These are phyloP conservation scores for Heritiera littoralis DNA, from an alignment of 345 rosid genomes.

Conservation along the genomic window DNA sequence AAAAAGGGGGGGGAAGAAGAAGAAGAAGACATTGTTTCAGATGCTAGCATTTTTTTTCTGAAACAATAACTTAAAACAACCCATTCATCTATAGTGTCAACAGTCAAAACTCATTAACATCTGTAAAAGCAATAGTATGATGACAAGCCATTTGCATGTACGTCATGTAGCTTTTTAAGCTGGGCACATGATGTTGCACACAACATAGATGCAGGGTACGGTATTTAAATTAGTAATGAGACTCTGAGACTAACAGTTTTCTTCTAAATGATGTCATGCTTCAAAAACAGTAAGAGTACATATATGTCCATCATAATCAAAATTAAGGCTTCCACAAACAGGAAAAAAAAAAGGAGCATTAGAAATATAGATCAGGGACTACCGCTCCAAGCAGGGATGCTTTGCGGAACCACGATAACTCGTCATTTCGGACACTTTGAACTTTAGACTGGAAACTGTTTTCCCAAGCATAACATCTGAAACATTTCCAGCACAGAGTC, in stretches of 20 bases:
- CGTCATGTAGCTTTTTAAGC: background rate
- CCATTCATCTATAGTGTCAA: background rate
- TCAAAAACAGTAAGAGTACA: background rate
- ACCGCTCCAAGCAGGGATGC: conserved; percentile 93
- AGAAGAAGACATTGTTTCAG: background rate
- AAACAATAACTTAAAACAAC: background rate
- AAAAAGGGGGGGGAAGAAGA: background rate
- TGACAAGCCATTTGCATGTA: background rate
- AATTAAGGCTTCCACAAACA: background rate
- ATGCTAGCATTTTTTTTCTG: background rate
- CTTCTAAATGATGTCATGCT: background rate
- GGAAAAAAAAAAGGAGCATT: conserved; percentile 3
- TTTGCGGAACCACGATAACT: conserved; percentile 94
- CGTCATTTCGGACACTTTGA: conserved; percentile 77
- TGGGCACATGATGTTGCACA: background rate
- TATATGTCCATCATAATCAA: background rate
- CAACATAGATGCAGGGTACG: background rate
- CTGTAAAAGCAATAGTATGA: background rate
- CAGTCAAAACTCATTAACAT: background rate
- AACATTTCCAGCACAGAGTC: conserved; percentile 23
- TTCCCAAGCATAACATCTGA: conserved; percentile 99
- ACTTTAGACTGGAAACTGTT: conserved; percentile 88
- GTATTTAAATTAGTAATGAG: background rate
- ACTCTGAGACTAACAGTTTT: background rate
- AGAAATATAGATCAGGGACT: conserved; percentile 31